These are phyloP conservation scores for Hygrocybe coccinea DNA, from an alignment of 768 basidiomycete species.

Conservation along the genomic window DNA sequence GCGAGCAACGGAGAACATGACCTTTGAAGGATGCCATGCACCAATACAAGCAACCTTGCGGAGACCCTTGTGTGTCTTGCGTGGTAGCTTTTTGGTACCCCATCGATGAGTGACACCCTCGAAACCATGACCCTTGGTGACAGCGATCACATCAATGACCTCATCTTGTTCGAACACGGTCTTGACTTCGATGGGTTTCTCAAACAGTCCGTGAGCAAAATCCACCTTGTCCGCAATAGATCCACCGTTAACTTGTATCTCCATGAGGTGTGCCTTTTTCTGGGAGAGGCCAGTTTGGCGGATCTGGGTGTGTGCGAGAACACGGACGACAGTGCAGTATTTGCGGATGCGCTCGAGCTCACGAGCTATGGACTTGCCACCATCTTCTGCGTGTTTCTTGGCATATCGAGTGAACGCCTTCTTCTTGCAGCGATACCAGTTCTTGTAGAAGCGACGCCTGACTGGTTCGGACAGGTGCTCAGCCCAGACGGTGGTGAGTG, in stretches of 20 bases:
- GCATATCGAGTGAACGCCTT: slow-evolving; percentile 99
- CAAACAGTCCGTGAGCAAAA: slow-evolving; percentile 88
- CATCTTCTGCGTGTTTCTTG: slow-evolving; percentile 96
- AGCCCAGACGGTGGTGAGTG: slow-evolving; percentile 98
- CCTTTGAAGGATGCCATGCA: slow-evolving; percentile 98
- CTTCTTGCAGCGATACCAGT: slow-evolving; percentile 99
- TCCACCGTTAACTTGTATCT: slow-evolving; percentile 99
- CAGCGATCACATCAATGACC: slow-evolving; percentile 93
- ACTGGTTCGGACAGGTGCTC: slow-evolving; percentile 96
- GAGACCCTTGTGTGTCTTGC: slow-evolving; percentile 99
- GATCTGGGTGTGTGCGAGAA: slow-evolving; percentile 98
- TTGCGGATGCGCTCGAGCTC: slow-evolving; percentile 99
- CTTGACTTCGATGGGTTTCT: slow-evolving; percentile 86
- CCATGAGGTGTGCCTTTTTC: slow-evolving; percentile 99
- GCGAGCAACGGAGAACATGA: slow-evolving; percentile 99
- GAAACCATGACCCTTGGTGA: slow-evolving; percentile 99
- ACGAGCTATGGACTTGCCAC: slow-evolving; percentile 84
- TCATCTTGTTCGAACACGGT: slow-evolving; percentile 95
- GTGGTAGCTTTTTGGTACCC: slow-evolving; percentile 98
- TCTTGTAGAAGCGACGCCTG: slow-evolving; percentile 99
- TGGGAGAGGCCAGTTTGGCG: slow-evolving; percentile 95
- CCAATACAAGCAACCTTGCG: slow-evolving; percentile 99
- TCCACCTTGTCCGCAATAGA: slow-evolving; percentile 95
- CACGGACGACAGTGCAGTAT: slow-evolving; percentile 99
- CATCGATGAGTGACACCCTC: slow-evolving; percentile 99